phyloP scores from a whole-genome alignment of 495 filamentous ascomycete genomes.

The Penicillium malachiteum region DNA sequence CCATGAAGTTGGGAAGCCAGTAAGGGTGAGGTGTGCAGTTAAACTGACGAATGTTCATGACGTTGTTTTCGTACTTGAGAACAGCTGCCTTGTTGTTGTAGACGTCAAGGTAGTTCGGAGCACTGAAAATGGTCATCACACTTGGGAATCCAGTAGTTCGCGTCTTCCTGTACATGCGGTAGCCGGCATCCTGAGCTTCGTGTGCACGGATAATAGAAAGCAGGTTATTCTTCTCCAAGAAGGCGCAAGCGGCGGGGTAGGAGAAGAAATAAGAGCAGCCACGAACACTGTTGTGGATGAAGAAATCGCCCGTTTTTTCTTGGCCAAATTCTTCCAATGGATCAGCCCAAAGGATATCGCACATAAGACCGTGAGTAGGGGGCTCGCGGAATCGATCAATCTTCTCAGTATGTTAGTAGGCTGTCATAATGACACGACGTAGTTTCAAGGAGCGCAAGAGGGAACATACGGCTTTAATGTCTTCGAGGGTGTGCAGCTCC shows the following conservation, averaged over 20 bases:
- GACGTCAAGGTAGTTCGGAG: conserved; percentile 98
- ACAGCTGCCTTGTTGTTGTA: conserved; percentile 99
- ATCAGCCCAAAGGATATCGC: conserved; percentile 98
- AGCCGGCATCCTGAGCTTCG: conserved; percentile 97
- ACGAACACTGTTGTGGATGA: conserved; percentile 96
- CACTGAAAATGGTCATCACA: conserved; percentile 99
- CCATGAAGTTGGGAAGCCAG: conserved; percentile 99
- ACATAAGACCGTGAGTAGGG: conserved; percentile 97
- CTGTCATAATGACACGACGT: too few relatives aligned
- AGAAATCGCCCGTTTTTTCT: conserved; percentile 96
- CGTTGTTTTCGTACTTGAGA: conserved; percentile 98
- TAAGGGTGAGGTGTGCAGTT: conserved; percentile 99
- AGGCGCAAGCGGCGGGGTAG: conserved; percentile 95
- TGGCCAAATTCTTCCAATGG: conserved; percentile 99
- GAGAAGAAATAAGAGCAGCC: conserved; percentile 99
- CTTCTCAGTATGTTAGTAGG: conserved; percentile 39
- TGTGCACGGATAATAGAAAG: conserved; percentile 98
- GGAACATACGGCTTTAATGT: conserved; percentile 72
- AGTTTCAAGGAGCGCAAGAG: too few relatives aligned
- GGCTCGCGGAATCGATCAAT: conserved; percentile 98
- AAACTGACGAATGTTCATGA: conserved; percentile 99
- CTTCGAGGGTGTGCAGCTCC: conserved; percentile 92
- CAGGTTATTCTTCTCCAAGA: conserved; percentile 97
- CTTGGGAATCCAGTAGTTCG: conserved; percentile 96
- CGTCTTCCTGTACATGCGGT: conserved; percentile 98